Evolutionary conservation across 2,329 filamentous ascomycete species (phyloP).

Genomic region (Penicillium decumbens): DNA sequence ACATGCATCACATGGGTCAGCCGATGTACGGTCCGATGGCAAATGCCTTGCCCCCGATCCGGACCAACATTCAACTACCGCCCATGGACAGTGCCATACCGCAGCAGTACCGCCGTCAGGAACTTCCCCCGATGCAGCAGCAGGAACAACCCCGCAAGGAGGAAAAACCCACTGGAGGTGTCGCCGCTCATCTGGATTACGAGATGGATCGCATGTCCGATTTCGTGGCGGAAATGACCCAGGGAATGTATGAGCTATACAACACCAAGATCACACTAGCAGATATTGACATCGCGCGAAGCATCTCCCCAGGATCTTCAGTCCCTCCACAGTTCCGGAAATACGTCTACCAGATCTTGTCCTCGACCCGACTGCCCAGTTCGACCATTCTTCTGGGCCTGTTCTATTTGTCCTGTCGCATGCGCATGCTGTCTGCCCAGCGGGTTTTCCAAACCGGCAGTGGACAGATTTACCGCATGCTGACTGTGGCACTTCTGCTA

Average conservation of each 20-base stretch:
- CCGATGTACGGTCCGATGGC: slow-evolving; percentile 35
- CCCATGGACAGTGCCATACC: slow-evolving; percentile 42
- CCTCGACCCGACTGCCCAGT: slow-evolving; percentile 81
- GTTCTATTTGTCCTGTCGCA: slow-evolving; percentile 79
- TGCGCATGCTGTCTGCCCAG: slow-evolving; percentile 65
- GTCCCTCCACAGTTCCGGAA: slow-evolving; percentile 76
- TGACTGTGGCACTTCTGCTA: slow-evolving; percentile 77
- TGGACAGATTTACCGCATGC: slow-evolving; percentile 77
- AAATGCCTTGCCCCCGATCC: slow-evolving; percentile 40
- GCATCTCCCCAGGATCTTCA: slow-evolving; percentile 58
- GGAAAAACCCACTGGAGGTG: slow-evolving; percentile 71
- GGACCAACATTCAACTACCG: slow-evolving; percentile 37
- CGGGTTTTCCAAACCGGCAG: slow-evolving; percentile 54
- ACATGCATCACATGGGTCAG: slow-evolving; percentile 31
- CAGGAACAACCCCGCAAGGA: slow-evolving; percentile 49
- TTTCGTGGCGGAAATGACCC: slow-evolving; percentile 86
- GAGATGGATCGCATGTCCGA: slow-evolving; percentile 95
- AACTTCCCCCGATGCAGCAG: slow-evolving; percentile 31
- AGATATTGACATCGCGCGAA: slow-evolving; percentile 61
- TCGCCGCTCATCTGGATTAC: slow-evolving; percentile 91
- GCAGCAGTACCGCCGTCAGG: slow-evolving; percentile 41
- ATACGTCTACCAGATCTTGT: slow-evolving; percentile 85
- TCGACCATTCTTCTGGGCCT: slow-evolving; percentile 87
- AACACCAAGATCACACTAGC: slow-evolving; percentile 53
- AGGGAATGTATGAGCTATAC: slow-evolving; percentile 62